Base-by-base conservation (phyloP, 2,329 filamentous ascomycete genomes). In the Zalaria obscura region DNA sequence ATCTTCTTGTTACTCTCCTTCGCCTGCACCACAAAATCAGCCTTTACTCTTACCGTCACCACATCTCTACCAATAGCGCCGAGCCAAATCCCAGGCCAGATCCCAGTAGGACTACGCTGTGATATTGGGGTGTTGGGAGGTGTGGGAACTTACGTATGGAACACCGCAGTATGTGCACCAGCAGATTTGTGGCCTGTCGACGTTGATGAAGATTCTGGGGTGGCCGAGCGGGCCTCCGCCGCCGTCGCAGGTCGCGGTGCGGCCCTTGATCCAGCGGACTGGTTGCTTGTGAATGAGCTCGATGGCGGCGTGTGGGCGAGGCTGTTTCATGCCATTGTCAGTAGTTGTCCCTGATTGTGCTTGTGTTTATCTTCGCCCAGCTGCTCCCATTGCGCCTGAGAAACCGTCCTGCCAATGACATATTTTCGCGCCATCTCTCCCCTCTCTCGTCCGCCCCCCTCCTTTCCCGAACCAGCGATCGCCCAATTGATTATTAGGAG, bases 271-370 rank as follows among this genome's bases (percentile, higher is more conserved):
- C 89, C 91, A 98, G 62, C 77, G 75, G 31, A 98, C 91, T 18
- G 88, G 89, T 65, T 95, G 83, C 70, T 88, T 80, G 73, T 98
- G 91, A 57, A 96, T 88, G 61, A 98, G 76, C 52, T 93, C 85
- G 57, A 98, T 98, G 47, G 91, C 91, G 28, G 91, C 81, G 57
- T 79, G 73, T 27, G 91, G 83, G 68, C 81, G 83, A 49, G 91
- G 91, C 91, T 96, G 58, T 47, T 45, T 40, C 27, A 10, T 3
- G 4, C 33, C 40, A 8, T 18, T 36, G 43, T 52, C 39, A 60
- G 56, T 53, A 39, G 46, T 41, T 46, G 32, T 7, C 29, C 11
- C 8, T 35, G 29, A 3, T 18, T 18, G 18, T 18, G 18, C 18
- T 2, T 18, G 18, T 18, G 18, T 2, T 18, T 18, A n/a, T 7